Evolutionary conservation across 257 asterid species (phyloP).

Genomic region (Handroanthus guayacan): DNA sequence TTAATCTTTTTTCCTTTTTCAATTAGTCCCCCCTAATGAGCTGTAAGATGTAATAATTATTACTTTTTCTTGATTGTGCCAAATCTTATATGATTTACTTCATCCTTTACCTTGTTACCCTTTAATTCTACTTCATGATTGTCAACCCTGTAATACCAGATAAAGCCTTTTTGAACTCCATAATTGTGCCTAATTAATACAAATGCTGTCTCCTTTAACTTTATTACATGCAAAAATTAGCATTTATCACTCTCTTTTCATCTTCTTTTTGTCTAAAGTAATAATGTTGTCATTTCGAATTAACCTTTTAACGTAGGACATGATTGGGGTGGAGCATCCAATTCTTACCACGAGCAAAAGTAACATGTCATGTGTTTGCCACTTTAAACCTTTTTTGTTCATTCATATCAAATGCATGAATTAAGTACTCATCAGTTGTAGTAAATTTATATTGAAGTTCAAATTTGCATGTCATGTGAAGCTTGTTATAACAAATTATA

Average conservation of each 20-base stretch:
- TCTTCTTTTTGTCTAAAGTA: background rate
- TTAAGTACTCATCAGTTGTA: background rate
- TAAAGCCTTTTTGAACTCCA: background rate
- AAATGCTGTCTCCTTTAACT: conserved; percentile 2
- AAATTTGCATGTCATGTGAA: background rate
- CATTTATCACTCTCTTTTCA: background rate
- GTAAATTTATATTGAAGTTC: background rate
- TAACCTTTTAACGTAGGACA: conserved; percentile 2
- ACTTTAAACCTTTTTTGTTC: background rate
- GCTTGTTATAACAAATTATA: too few relatives aligned
- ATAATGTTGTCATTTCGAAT: conserved; percentile 18
- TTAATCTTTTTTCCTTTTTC: background rate
- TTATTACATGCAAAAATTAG: conserved; percentile 9
- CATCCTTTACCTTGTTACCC: background rate
- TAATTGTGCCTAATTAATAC: background rate
- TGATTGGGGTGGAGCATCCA: conserved; percentile 25
- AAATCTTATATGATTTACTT: background rate
- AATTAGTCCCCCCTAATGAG: background rate
- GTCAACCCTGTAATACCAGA: background rate
- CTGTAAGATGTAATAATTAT: background rate
- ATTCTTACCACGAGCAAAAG: background rate
- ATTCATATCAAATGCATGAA: background rate
- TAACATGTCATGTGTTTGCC: conserved; percentile 8
- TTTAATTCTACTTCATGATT: background rate
- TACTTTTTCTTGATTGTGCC: background rate